phyloP scores from a whole-genome alignment of 352 stramenopile species.

The Pythium rishiriense region DNA sequence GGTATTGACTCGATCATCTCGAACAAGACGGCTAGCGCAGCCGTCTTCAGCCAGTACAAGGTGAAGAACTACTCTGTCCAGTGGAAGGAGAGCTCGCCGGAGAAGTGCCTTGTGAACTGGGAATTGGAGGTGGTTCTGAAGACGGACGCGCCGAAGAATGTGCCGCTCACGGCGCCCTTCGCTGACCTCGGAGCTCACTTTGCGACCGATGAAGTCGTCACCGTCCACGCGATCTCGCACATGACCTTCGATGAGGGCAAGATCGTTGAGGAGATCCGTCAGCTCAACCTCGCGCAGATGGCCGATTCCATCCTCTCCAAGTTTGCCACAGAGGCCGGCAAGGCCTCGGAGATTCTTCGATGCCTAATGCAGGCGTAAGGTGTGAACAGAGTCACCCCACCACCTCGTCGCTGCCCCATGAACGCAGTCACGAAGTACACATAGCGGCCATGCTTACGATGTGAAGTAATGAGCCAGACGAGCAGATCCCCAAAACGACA shows the following conservation, averaged over 20 bases:
- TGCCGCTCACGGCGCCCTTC: conserved; percentile 68
- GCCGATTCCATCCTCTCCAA: conserved; percentile 48
- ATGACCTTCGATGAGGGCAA: conserved; percentile 79
- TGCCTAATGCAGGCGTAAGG: conserved; percentile 43
- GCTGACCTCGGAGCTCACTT: conserved; percentile 55
- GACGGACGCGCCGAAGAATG: conserved; percentile 47
- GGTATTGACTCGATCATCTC: conserved; percentile 62
- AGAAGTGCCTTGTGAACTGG: conserved; percentile 80
- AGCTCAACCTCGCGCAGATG: conserved; percentile 69
- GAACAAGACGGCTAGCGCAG: conserved; percentile 57
- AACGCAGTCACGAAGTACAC: conserved; percentile 10
- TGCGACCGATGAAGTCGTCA: conserved; percentile 49
- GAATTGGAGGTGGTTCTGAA: conserved; percentile 64
- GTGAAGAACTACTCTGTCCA: conserved; percentile 83
- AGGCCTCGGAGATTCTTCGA: conserved; percentile 53
- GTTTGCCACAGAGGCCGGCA: conserved; percentile 57
- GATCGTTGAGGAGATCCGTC: conserved; percentile 78
- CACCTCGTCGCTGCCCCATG: conserved; percentile 8
- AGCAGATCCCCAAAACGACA: conserved; percentile 19
- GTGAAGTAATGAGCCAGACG: background rate
- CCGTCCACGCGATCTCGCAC: conserved; percentile 77
- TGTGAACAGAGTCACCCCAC: conserved; percentile 14
- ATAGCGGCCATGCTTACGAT: background rate
- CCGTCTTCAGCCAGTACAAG: conserved; percentile 77
- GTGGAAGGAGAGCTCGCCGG: conserved; percentile 64